Evolutionary conservation across 225 moss, liverwort and hornwort genomes (phyloP).

Genomic region (Rhytidiadelphus loreus): DNA sequence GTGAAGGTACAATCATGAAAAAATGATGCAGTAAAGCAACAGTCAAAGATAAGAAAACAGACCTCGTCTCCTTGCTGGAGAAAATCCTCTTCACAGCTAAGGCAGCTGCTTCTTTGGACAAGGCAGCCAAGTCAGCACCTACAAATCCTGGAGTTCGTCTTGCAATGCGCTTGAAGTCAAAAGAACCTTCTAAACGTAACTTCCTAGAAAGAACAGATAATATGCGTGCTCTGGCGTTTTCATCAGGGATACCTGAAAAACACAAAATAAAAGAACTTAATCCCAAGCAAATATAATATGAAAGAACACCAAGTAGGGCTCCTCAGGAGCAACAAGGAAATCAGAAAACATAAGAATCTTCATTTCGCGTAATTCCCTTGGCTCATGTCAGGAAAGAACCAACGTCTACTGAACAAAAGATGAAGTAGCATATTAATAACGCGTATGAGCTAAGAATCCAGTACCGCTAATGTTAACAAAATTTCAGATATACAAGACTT

Average conservation of each 20-base stretch:
- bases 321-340: not conserved
- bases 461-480: not conserved
- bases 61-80: conserved; percentile 58
- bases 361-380: not conserved
- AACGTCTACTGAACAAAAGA: not conserved
- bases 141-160: conserved; percentile 92
- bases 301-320: not conserved
- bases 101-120: conserved; percentile 87
- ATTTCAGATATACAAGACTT: not conserved
- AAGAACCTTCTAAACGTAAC: conserved; percentile 73
- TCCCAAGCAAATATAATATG: not conserved
- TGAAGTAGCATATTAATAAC: not conserved
- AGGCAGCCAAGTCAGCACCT: conserved; percentile 85
- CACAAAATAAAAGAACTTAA: not conserved
- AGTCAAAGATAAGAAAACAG: not conserved
- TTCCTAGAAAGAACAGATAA: conserved; percentile 67
- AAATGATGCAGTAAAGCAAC: not conserved
- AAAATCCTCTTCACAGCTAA: conserved; percentile 84
- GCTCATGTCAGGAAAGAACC: not conserved
- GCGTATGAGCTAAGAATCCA: not conserved
- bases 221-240: conserved; percentile 74
- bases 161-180: conserved; percentile 89
- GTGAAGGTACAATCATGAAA: not conserved
- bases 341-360: not conserved
- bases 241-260: conserved; percentile 83